These are phyloP conservation scores for Kwoniella sp. DNA, from an alignment of 768 basidiomycete genomes.

Conservation along the genomic window DNA sequence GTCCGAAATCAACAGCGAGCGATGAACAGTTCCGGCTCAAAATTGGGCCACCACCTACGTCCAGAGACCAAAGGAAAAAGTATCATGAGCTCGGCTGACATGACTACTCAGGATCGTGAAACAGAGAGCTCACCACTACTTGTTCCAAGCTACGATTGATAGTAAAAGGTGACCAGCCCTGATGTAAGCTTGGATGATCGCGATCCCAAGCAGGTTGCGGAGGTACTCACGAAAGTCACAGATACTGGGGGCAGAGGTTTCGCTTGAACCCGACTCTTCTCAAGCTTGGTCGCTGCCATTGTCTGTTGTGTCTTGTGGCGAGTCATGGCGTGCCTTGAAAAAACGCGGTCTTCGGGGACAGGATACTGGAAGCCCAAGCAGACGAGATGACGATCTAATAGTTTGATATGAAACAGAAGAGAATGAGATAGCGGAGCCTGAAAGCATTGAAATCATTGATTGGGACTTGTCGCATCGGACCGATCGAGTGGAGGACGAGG, in stretches of 20 bases:
- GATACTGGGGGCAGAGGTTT: slow-evolving; percentile 40
- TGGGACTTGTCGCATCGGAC: too few relatives aligned
- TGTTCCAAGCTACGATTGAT: slow-evolving; percentile 47
- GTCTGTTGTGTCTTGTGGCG: background rate
- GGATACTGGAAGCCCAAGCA: background rate
- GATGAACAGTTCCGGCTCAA: slow-evolving; percentile 53
- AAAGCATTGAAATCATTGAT: too few relatives aligned
- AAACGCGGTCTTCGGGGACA: background rate
- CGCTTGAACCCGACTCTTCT: slow-evolving; percentile 2
- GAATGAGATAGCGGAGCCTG: too few relatives aligned
- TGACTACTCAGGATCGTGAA: background rate
- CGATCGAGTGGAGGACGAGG: background rate
- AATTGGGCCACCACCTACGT: slow-evolving; percentile 51
- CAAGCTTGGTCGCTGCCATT: too few relatives aligned
- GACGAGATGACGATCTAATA: background rate
- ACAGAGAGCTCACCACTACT: slow-evolving; percentile 40
- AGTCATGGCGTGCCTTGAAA: background rate
- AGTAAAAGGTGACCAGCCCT: too few relatives aligned
- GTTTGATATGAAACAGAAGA: too few relatives aligned
- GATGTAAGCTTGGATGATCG: too few relatives aligned
- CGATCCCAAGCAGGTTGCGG: background rate
- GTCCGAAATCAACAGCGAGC: slow-evolving; percentile 49
- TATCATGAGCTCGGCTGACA: too few relatives aligned
- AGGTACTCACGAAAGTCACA: slow-evolving; percentile 51
- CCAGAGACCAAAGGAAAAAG: background rate